A percentile compares a stretch with the other conserved stretches of the same genome.
phyloP scores from a whole-genome alignment of 1,139 yeast species.

The Kodamaea sp. region DNA sequence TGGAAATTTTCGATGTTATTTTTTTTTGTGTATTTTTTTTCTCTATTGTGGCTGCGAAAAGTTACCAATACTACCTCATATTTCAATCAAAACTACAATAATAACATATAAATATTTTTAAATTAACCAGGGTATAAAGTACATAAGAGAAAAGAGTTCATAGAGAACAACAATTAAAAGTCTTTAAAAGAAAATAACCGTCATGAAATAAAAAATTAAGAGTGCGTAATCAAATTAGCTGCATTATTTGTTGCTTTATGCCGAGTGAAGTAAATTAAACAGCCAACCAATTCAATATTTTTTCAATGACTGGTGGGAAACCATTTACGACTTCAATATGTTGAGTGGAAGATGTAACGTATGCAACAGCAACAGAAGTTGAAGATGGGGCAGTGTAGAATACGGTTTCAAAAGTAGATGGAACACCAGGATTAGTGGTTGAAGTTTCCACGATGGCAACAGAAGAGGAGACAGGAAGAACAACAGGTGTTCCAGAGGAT shows the following conservation, averaged over 20 bases:
- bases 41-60: background rate
- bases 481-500: slow-evolving; percentile 3
- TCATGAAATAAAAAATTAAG: too few species aligned
- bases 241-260: too few species aligned
- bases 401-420: slow-evolving; percentile 11
- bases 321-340: slow-evolving; percentile 2
- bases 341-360: slow-evolving; percentile 5
- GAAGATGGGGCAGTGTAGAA: slow-evolving; percentile 13
- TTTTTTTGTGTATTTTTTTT: background rate
- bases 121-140: too few species aligned
- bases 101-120: too few species aligned
- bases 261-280: too few species aligned
- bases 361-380: slow-evolving; percentile 9
- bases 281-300: slow-evolving; percentile 6
- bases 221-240: too few species aligned
- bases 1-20: background rate
- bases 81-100: too few species aligned
- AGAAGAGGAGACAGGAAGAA: slow-evolving; percentile 4
- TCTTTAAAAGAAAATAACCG: too few species aligned
- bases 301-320: slow-evolving; percentile 5
- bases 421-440: slow-evolving; percentile 2
- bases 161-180: too few species aligned
- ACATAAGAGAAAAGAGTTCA: too few species aligned
- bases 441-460: slow-evolving; percentile 3
- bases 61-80: background rate